Conservation (phyloP, 2,329 filamentous ascomycete species). For the Neonectria ditissima region DNA sequence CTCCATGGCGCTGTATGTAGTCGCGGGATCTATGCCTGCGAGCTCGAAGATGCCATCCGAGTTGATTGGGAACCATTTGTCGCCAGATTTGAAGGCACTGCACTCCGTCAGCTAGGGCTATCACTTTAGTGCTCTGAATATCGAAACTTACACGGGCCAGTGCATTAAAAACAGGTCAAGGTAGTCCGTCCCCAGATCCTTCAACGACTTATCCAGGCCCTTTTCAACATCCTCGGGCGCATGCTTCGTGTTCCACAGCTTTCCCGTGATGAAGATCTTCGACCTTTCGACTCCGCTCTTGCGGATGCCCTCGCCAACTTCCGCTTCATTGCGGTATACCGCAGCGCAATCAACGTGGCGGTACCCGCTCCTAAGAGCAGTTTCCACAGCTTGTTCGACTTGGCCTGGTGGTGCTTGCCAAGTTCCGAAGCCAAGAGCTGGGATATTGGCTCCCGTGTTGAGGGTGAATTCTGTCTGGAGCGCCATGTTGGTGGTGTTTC, state of each 20-base stretch:
- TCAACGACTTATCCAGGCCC: constrained; percentile 59
- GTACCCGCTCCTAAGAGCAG: constrained; percentile 57
- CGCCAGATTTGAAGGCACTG: constrained; percentile 66
- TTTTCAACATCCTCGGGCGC: constrained; percentile 59
- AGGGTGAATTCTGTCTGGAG: too few relatives aligned
- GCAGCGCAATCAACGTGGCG: constrained; percentile 60
- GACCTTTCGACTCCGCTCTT: constrained; percentile 53
- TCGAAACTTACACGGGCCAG: constrained; percentile 19
- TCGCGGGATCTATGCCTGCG: constrained; percentile 62
- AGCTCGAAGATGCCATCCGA: constrained; percentile 73
- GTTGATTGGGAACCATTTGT: constrained; percentile 55
- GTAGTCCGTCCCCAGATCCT: constrained; percentile 62
- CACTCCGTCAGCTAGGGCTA: background rate
- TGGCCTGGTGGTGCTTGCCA: constrained; percentile 43
- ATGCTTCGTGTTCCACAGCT: constrained; percentile 71
- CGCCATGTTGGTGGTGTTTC: constrained; percentile 3
- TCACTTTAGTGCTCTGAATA: background rate
- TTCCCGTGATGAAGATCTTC: constrained; percentile 66
- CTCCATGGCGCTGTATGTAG: constrained; percentile 56
- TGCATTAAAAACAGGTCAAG: constrained; percentile 52
- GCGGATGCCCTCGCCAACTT: constrained; percentile 55
- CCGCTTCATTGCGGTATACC: constrained; percentile 57
- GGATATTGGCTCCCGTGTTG: too few relatives aligned
- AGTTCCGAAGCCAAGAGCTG: too few relatives aligned
- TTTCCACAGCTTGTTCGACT: constrained; percentile 53